Evolutionary conservation across 768 basidiomycete genomes (phyloP).

Genomic region (Lentinus brumalis): DNA sequence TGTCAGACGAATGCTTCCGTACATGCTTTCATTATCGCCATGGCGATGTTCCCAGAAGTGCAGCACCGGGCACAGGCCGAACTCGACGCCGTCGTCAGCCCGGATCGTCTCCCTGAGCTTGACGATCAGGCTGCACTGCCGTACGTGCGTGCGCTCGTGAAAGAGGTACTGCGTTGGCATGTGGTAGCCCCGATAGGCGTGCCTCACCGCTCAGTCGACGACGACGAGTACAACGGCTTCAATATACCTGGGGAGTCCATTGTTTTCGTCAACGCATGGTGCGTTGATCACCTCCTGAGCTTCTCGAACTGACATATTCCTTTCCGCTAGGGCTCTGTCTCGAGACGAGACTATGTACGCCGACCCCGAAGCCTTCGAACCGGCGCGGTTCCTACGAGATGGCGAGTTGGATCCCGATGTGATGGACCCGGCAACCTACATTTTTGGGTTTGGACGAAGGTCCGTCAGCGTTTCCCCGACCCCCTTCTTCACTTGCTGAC

Average conservation of each 20-base stretch:
- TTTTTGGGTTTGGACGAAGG: conserved; percentile 19
- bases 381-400: conserved; percentile 41
- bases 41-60: background rate
- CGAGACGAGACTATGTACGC: conserved; percentile 39
- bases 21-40: background rate
- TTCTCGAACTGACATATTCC: background rate
- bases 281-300: background rate
- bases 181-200: conserved; percentile 13
- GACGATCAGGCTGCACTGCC: conserved; percentile 24
- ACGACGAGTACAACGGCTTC: conserved; percentile 25
- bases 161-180: conserved; percentile 28
- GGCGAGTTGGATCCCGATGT: conserved; percentile 17
- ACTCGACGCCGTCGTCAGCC: background rate
- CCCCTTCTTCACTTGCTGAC: background rate
- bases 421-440: conserved; percentile 6
- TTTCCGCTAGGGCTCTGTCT: conserved; percentile 34
- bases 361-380: conserved; percentile 42
- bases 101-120: conserved; percentile 16
- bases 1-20: background rate
- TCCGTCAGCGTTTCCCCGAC: background rate
- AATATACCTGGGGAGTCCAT: conserved; percentile 30
- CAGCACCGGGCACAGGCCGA: background rate
- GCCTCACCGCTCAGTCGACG: conserved; percentile 19
- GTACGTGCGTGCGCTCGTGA: conserved; percentile 25
- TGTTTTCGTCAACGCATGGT: conserved; percentile 11